Conservation (phyloP, 176 grass and related monocot species). For the Thalia dealbata region DNA sequence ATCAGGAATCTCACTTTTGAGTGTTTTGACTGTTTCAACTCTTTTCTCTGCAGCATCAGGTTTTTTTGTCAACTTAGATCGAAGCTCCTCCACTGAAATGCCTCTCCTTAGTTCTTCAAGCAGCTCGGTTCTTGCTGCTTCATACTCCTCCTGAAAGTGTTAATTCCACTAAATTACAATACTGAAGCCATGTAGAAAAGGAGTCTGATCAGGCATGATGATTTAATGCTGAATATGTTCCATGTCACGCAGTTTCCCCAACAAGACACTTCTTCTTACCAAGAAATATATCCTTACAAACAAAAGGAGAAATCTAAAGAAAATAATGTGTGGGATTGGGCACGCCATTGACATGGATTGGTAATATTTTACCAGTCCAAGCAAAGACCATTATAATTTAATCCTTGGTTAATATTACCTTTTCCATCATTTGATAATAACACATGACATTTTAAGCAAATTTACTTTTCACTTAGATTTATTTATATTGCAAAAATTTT, state of each 20-base stretch:
- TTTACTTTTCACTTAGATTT: background rate
- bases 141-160: slow-evolving; percentile 74
- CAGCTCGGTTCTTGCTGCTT: slow-evolving; percentile 78
- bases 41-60: slow-evolving; percentile 37
- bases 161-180: background rate
- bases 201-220: background rate
- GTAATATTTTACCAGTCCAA: too few species aligned
- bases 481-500: too few species aligned
- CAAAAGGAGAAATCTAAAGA: background rate
- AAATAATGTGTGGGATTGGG: too few species aligned
- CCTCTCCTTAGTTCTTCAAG: slow-evolving; percentile 66
- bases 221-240: background rate
- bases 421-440: too few species aligned
- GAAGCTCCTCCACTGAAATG: slow-evolving; percentile 59
- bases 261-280: background rate
- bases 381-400: too few species aligned
- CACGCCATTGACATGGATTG: too few species aligned
- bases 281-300: background rate
- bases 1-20: slow-evolving; percentile 35
- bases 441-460: too few species aligned
- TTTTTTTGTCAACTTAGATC: slow-evolving; percentile 58
- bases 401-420: too few species aligned
- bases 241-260: background rate
- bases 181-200: background rate
- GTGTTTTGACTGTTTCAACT: slow-evolving; percentile 19